These are phyloP conservation scores for Gaertneriomyces sp. DNA, from an alignment of 192 early-diverging fungal genomes.

Conservation along the genomic window DNA sequence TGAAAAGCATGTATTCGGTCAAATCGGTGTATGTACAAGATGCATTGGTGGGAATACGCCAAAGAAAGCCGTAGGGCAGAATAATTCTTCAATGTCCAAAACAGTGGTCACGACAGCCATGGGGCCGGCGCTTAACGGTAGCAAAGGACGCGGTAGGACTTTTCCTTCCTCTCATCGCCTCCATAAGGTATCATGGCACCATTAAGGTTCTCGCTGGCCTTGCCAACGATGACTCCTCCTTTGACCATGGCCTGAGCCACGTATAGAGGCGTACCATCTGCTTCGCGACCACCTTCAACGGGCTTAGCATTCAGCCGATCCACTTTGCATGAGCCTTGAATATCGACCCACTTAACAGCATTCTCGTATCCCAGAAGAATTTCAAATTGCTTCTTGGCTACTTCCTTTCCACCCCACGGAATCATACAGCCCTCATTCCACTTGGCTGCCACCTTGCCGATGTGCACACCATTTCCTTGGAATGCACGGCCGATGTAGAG, in stretches of 20 bases:
- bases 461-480: constrained; percentile 42
- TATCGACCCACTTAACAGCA: constrained; percentile 50
- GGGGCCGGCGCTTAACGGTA: constrained; percentile 6
- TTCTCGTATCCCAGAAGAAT: constrained; percentile 60
- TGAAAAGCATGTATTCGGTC: too few relatives aligned
- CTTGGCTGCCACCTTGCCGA: constrained; percentile 28
- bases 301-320: constrained; percentile 20
- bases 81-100: too few relatives aligned
- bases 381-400: constrained; percentile 46
- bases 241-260: constrained; percentile 50
- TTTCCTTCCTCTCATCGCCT: constrained; percentile 25
- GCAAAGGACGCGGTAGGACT: constrained; percentile 23
- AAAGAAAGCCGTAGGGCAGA: too few relatives aligned
- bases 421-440: constrained; percentile 44
- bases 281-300: constrained; percentile 58
- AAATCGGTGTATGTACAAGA: too few relatives aligned
- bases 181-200: constrained; percentile 23
- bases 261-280: constrained; percentile 56
- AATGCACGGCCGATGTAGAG: constrained; percentile 57
- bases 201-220: constrained; percentile 22
- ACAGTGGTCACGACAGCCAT: not conserved
- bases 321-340: constrained; percentile 35
- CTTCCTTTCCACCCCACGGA: constrained; percentile 55
- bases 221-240: constrained; percentile 48
- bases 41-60: too few relatives aligned